Percentiles rank a stretch among this genome's conserved stretches.
Evolutionary conservation across 176 grass and related monocot genomes (phyloP).

Genomic region (Raddia distichophylla): DNA sequence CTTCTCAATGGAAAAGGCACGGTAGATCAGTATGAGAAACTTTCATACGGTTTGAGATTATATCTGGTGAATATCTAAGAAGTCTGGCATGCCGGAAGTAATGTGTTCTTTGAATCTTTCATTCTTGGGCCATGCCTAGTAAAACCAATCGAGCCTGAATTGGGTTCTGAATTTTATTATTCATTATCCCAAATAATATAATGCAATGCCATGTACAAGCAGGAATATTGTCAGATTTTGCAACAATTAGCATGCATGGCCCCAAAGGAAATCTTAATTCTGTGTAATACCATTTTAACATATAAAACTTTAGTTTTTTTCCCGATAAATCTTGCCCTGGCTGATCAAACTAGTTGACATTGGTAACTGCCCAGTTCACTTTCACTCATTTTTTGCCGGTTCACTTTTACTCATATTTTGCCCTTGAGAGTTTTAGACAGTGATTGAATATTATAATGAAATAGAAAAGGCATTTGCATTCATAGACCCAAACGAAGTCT

Average conservation of each 20-base stretch:
- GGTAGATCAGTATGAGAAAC: neutral
- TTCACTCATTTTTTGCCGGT: neutral
- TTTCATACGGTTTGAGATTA: neutral
- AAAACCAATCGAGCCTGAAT: neutral
- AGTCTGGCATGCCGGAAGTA: neutral
- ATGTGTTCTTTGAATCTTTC: neutral
- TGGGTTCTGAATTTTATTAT: conserved; percentile 1
- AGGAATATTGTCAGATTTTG: neutral
- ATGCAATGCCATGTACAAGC: neutral
- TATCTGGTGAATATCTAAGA: neutral
- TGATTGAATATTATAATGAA: too few species aligned
- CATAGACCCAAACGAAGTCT: too few species aligned
- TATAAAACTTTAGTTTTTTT: neutral
- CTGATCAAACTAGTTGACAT: neutral
- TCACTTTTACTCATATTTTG: neutral
- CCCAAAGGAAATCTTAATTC: neutral
- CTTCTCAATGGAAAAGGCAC: neutral
- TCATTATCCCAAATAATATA: neutral
- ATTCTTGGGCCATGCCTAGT: neutral
- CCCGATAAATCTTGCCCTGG: neutral
- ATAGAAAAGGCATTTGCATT: too few species aligned
- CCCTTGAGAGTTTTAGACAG: too few species aligned
- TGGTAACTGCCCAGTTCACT: neutral
- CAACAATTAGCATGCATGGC: neutral
- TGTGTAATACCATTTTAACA: too few species aligned